Percentiles rank a stretch among this genome's conserved stretches.
These are phyloP conservation scores for Aspergillus sergii DNA, from an alignment of 2,329 filamentous ascomycete genomes.

Conservation along the genomic window DNA sequence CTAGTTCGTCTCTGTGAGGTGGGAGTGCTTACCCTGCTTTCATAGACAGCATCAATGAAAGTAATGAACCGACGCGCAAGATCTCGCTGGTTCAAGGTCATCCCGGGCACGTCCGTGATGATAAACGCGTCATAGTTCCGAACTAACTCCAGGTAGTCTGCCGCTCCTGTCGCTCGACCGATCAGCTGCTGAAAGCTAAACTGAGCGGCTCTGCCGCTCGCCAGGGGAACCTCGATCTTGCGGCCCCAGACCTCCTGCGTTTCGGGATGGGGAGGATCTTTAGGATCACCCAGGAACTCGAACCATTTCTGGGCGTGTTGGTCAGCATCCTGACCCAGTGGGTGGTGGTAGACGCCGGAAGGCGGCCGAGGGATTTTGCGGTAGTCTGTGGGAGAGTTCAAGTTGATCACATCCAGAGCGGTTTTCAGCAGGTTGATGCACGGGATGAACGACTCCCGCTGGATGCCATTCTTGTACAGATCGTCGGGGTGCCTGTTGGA, in stretches of 20 bases:
- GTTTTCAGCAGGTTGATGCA: constrained; percentile 90
- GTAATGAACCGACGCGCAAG: constrained; percentile 93
- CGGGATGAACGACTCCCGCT: constrained; percentile 91
- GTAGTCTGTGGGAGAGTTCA: constrained; percentile 95
- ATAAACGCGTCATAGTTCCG: constrained; percentile 90
- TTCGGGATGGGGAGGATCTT: constrained; percentile 74
- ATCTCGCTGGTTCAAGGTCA: constrained; percentile 85
- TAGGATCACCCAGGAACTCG: constrained; percentile 82
- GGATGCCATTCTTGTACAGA: constrained; percentile 96
- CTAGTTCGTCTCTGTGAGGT: not conserved
- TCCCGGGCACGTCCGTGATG: constrained; percentile 85
- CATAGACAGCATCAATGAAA: constrained; percentile 95
- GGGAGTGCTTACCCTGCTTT: constrained; percentile 56
- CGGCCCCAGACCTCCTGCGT: constrained; percentile 89
- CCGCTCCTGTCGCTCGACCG: constrained; percentile 82
- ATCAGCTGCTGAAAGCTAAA: constrained; percentile 95
- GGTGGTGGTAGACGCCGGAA: constrained; percentile 90
- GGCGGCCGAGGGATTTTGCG: constrained; percentile 93
- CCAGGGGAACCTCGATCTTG: constrained; percentile 81
- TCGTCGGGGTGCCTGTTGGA: constrained; percentile 96
- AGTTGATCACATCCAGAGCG: constrained; percentile 84
- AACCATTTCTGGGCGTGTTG: constrained; percentile 95
- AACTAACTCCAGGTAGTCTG: constrained; percentile 92
- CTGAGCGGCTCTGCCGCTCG: constrained; percentile 83
- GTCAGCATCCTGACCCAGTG: constrained; percentile 74